Evolutionary conservation across 2,329 filamentous ascomycete species (phyloP), one percentile per base, ranked within the genome.

Genomic region (Clonostachys solani): DNA sequence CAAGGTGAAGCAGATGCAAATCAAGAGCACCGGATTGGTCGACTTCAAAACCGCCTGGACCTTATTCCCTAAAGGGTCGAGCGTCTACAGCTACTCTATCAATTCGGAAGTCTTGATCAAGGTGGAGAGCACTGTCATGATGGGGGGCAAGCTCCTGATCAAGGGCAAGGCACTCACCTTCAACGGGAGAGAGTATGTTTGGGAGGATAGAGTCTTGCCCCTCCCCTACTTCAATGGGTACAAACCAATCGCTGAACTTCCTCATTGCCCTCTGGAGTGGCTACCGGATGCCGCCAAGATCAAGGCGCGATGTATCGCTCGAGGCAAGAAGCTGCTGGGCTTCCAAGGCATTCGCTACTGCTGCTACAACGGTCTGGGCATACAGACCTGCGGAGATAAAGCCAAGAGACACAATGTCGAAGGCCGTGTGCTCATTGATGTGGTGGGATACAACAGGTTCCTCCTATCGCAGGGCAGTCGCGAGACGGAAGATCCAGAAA

Each of bases 21-120:
- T 76, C 6, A 59, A 62, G 36, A 56, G 58, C 2, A 64, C 60
- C 29, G 62, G 63, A 0, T 63, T 76, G 13, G 64, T 72, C 36
- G 65, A 65, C 36, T 75, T 66, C 54, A 59, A 62, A 33, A 60
- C 65, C 1, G 67, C 66, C 18, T 77, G 74, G 73, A 66, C 71
- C 1, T 65, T 68, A 37, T 75, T 74, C 53, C 68, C 71, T 9
- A 60, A 59, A 12, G 60, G 60, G 17, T 64, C 64, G 1, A 61
- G 64, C 33, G 54, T 72, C 40, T 71, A 73, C 52, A 67, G 60
- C 49, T 64, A 58, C 47, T 63, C 59, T 12, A 50, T 62, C 40
- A 69, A 72, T 53, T 63, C 66, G 29, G 70, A 74, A 51, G 60
- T 69, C 35, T 59, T 76, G 12, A 65, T 58, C 56, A 68, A 65